These are phyloP conservation scores for Melampsora abietis-canadensis DNA, from an alignment of 1,284 basidiomycete species.

Conservation along the genomic window DNA sequence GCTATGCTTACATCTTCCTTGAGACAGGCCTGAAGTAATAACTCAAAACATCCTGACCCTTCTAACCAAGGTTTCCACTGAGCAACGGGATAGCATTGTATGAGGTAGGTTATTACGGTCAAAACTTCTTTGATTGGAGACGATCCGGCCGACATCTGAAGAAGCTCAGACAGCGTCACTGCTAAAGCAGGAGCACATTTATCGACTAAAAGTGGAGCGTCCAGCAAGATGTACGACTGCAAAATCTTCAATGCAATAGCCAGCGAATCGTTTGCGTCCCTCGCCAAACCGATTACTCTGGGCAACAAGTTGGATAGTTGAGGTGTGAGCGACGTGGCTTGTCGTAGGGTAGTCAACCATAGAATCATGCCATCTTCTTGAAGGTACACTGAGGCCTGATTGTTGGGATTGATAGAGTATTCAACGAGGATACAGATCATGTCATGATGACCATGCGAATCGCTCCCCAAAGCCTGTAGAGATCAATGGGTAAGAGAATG, in stretches of 20 bases:
- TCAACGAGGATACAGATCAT: conserved; percentile 22
- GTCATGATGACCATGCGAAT: conserved; percentile 25
- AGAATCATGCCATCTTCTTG: conserved; percentile 35
- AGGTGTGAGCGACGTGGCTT: conserved; percentile 22
- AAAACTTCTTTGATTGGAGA: conserved; percentile 20
- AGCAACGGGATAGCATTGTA: conserved; percentile 18
- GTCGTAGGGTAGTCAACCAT: conserved; percentile 25
- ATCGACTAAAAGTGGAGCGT: conserved; percentile 15
- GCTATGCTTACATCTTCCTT: conserved; percentile 27
- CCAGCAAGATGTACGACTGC: conserved; percentile 25
- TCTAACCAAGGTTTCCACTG: conserved; percentile 32
- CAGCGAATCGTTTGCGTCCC: conserved; percentile 23
- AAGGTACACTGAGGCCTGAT: conserved; percentile 30
- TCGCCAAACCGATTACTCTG: conserved; percentile 7
- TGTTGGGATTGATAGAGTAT: conserved; percentile 25
- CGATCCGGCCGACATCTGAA: conserved; percentile 20
- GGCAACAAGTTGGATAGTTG: conserved; percentile 19
- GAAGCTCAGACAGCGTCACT: conserved; percentile 12
- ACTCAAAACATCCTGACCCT: conserved; percentile 28
- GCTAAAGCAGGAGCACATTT: conserved; percentile 11
- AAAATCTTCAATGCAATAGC: conserved; percentile 32
- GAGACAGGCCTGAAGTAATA: conserved; percentile 18
- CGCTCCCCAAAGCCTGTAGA: conserved; percentile 16
- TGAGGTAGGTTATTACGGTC: conserved; percentile 10
- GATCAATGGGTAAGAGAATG: neutral